Evolutionary conservation across 2,329 filamentous ascomycete genomes (phyloP).

Genomic region (Pleochaeta shiraiana): DNA sequence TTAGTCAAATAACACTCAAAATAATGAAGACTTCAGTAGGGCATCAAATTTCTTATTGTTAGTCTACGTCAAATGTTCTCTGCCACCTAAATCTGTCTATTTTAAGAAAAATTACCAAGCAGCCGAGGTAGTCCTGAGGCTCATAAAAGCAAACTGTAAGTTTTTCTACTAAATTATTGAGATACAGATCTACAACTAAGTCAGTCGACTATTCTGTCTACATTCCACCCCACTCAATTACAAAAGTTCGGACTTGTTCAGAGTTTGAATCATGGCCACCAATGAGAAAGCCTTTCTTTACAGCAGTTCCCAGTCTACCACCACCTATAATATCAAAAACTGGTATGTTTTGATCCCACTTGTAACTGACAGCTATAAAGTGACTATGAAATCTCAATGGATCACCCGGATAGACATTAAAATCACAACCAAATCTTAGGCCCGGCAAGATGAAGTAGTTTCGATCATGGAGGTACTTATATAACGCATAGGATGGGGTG

Average conservation of each 20-base stretch:
- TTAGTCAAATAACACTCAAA: too few relatives aligned
- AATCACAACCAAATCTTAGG: conserved; percentile 82
- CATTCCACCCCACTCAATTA: conserved; percentile 88
- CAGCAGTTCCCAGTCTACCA: conserved; percentile 73
- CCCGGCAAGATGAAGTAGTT: conserved; percentile 84
- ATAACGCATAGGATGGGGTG: conserved; percentile 47
- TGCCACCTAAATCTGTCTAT: too few relatives aligned
- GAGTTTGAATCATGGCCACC: conserved; percentile 37
- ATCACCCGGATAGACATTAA: conserved; percentile 89
- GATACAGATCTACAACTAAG: not conserved
- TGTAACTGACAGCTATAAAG: conserved; percentile 64
- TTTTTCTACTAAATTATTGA: too few relatives aligned
- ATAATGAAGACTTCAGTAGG: too few relatives aligned
- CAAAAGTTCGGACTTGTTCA: conserved; percentile 44
- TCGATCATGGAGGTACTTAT: conserved; percentile 52
- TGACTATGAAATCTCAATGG: conserved; percentile 90
- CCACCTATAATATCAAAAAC: conserved; percentile 71
- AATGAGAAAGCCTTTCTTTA: conserved; percentile 88
- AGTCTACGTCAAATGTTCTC: too few relatives aligned
- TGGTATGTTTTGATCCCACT: conserved; percentile 74
- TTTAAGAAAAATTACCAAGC: too few relatives aligned
- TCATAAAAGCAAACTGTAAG: too few relatives aligned
- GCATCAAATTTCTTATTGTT: too few relatives aligned
- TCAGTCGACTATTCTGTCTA: conserved; percentile 24
- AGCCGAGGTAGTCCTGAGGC: too few relatives aligned